Percentiles rank a stretch among this genome's conserved stretches.
These are phyloP conservation scores for Coemansia pectinata DNA, from an alignment of 192 early-diverging fungal species.

Conservation along the genomic window DNA sequence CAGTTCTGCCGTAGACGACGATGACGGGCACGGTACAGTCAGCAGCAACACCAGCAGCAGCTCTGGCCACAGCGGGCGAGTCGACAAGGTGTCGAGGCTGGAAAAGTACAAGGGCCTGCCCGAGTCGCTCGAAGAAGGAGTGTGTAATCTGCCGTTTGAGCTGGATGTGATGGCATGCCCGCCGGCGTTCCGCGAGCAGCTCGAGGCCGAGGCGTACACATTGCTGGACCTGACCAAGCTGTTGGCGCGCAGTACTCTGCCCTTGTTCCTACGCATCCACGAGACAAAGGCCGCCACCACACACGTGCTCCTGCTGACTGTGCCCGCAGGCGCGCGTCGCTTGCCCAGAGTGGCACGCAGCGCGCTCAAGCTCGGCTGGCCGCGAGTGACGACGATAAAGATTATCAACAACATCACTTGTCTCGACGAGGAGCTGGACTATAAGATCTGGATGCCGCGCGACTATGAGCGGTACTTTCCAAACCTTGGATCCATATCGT, in stretches of 20 bases:
- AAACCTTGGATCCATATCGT: conserved; percentile 41
- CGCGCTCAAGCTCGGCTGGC: conserved; percentile 55
- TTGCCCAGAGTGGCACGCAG: conserved; percentile 38
- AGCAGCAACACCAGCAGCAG: conserved; percentile 18
- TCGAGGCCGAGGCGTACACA: conserved; percentile 42
- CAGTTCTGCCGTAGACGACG: conserved; percentile 11
- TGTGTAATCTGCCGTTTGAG: conserved; percentile 43
- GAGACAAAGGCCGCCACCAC: conserved; percentile 52
- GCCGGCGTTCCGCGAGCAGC: conserved; percentile 51
- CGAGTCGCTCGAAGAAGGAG: conserved; percentile 45
- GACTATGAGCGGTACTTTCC: conserved; percentile 55
- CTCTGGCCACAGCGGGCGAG: conserved; percentile 23
- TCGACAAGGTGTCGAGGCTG: conserved; percentile 49
- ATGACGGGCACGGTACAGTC: conserved; percentile 9
- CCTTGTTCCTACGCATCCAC: conserved; percentile 48
- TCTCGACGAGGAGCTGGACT: conserved; percentile 46
- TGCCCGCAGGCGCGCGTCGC: conserved; percentile 28
- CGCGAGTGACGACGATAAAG: conserved; percentile 46
- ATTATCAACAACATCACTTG: conserved; percentile 35
- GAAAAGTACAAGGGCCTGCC: conserved; percentile 53
- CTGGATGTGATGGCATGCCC: conserved; percentile 46
- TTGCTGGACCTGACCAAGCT: conserved; percentile 48
- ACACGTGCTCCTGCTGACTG: conserved; percentile 42
- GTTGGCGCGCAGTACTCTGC: conserved; percentile 41
- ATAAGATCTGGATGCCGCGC: conserved; percentile 56